Evolutionary conservation across 2,329 filamentous ascomycete genomes (phyloP).

Genomic region (Talaromyces rugulosus): DNA sequence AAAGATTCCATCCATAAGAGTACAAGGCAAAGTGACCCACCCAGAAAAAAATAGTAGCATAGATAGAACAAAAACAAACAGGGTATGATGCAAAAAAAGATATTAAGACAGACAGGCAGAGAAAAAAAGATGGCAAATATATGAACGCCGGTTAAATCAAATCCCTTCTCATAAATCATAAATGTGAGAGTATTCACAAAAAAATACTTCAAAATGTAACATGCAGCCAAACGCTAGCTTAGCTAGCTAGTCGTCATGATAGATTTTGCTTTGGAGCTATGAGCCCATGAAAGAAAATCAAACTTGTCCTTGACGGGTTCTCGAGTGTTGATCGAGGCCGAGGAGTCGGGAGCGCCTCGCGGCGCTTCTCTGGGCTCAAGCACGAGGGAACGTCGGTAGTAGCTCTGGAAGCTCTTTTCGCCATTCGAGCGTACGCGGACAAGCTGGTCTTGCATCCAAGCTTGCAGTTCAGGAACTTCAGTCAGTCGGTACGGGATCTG

Average conservation of each 20-base stretch:
- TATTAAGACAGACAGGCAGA: neutral
- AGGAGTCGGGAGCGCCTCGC: slow-evolving; percentile 18
- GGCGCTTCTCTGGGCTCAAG: slow-evolving; percentile 61
- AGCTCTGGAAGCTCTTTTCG: slow-evolving; percentile 59
- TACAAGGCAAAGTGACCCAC: neutral
- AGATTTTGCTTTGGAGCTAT: slow-evolving; percentile 40
- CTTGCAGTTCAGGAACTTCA: slow-evolving; percentile 82
- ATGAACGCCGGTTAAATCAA: slow-evolving; percentile 9
- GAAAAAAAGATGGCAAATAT: neutral
- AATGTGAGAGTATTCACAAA: neutral
- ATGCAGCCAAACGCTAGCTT: neutral
- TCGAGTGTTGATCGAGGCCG: slow-evolving; percentile 21
- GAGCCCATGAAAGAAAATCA: slow-evolving; percentile 50
- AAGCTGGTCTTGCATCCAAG: slow-evolving; percentile 85
- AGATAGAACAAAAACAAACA: slow-evolving; percentile 4
- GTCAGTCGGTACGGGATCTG: slow-evolving; percentile 85
- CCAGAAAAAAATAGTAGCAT: neutral
- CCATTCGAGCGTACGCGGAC: slow-evolving; percentile 65
- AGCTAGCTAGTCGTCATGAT: slow-evolving; percentile 33
- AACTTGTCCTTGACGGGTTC: slow-evolving; percentile 48
- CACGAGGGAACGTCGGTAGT: slow-evolving; percentile 78
- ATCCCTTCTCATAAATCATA: slow-evolving; percentile 12
- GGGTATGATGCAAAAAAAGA: slow-evolving; percentile 11
- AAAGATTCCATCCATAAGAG: neutral
- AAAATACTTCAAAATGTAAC: neutral